Base-by-base conservation (phyloP, 202 grass and related monocot species). In the Schoenoplectus tabernaemontani region DNA sequence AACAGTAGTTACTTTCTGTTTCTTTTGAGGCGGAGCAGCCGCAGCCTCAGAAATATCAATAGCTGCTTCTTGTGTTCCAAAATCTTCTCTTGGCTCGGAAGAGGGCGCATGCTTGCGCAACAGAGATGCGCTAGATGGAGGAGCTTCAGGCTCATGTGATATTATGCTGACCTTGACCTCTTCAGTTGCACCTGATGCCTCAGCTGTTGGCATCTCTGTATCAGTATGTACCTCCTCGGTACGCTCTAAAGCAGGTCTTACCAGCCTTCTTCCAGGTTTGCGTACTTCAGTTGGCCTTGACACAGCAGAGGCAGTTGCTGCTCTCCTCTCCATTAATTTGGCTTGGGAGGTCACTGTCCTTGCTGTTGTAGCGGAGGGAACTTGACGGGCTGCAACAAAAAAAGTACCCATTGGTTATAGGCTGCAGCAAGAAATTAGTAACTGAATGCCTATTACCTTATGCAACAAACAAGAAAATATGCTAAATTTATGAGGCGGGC, bases 21-120 rank as follows among this genome's bases (percentile, higher is more conserved):
- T 99, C 90, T 99, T 99, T 53, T 78, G 81, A 60, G 92, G 96
- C 80, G 90, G 96, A 80, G 82, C 83, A 68, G 38, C 81, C 68
- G 44, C 58, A 86, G 84, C 86, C 53, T 72, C 82, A 23, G 51
- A 76, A 81, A 41, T 26, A 65, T 47, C 78, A 64, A 32, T 4
- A 32, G 20, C 72, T 81, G 85, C 86, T 83, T 84, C 86, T 63
- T 76, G 87, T 78, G 72, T 75, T 22, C n/a, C n/a, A n/a, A n/a
- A n/a, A n/a, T n/a, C n/a, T n/a, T n/a, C n/a, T n/a, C n/a, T n/a
- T n/a, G n/a, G n/a, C n/a, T 88, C 72, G 0, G 72, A 89, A 11
- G 91, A 75, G 32, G 83, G 59, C 13, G 82, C 48, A 20, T 91
- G 87, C 82, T 98, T 98, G 43, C 89, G 95, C 78, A 80, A 81